Conservation (phyloP, 2,329 filamentous ascomycete species). For the Alternaria incomplexa region DNA sequence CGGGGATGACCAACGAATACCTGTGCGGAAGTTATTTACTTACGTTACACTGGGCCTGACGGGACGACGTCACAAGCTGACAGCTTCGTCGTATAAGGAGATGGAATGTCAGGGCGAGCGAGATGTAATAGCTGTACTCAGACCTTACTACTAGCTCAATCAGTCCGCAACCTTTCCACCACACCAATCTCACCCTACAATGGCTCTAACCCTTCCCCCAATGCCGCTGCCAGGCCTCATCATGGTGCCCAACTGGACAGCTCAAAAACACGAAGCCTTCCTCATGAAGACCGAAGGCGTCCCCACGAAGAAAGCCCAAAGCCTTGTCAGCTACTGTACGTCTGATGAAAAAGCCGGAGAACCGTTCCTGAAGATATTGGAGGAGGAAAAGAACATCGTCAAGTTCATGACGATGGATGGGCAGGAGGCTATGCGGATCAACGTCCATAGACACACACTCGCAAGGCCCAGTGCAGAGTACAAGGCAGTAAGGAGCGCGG, state of each 20-base stretch:
- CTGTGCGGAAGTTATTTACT: background rate
- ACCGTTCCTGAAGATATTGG: slow-evolving; percentile 19
- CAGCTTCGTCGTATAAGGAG: background rate
- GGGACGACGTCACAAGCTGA: background rate
- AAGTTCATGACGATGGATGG: slow-evolving; percentile 19
- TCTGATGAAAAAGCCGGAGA: slow-evolving; percentile 6
- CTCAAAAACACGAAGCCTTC: slow-evolving; percentile 17
- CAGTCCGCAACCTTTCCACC: background rate
- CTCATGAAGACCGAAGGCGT: slow-evolving; percentile 17
- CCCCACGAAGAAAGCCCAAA: slow-evolving; percentile 3
- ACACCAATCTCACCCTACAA: background rate
- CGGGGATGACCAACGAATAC: background rate
- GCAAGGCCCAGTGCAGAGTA: slow-evolving; percentile 23
- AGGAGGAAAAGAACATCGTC: slow-evolving; percentile 12
- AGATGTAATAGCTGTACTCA: background rate
- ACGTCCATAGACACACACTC: slow-evolving; percentile 13
- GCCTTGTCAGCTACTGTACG: slow-evolving; percentile 10
- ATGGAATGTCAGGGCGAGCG: background rate
- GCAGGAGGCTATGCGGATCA: slow-evolving; percentile 21
- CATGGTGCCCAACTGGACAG: slow-evolving; percentile 22
- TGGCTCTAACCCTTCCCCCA: slow-evolving; percentile 12
- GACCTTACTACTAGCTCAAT: background rate
- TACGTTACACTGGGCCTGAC: background rate
- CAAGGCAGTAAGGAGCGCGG: slow-evolving; percentile 15
- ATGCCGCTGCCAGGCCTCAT: slow-evolving; percentile 21